Percentiles rank a stretch among this genome's conserved stretches.
Conservation (phyloP, 208 protist genomes). For the Leishmania braziliensis region DNA sequence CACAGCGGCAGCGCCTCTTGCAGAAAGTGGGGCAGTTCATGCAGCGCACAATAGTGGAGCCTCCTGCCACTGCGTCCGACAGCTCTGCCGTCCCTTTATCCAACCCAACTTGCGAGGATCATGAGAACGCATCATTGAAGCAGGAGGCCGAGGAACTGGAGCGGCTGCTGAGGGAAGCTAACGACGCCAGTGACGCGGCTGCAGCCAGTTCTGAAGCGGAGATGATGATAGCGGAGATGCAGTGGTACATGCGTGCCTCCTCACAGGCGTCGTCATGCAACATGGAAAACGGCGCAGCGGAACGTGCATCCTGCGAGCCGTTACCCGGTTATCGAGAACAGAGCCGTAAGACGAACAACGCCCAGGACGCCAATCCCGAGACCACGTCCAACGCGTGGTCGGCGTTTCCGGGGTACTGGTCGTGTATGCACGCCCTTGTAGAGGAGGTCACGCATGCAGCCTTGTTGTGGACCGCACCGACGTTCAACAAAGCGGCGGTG, state of each 20-base stretch:
- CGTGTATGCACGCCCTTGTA: conserved; percentile 21
- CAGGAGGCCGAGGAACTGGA: conserved; percentile 31
- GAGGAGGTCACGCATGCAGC: conserved; percentile 7
- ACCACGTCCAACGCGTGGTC: conserved; percentile 14
- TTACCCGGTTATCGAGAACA: not conserved
- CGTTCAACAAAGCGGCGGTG: conserved; percentile 36
- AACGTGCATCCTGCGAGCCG: not conserved
- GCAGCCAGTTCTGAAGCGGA: conserved; percentile 2
- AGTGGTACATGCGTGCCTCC: conserved; percentile 9
- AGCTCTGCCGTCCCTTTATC: not conserved
- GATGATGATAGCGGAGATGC: conserved; percentile 26
- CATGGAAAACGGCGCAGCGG: not conserved
- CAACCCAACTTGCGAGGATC: not conserved
- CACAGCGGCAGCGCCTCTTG: conserved; percentile 14
- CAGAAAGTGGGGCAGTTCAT: conserved; percentile 25
- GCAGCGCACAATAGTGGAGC: conserved; percentile 21
- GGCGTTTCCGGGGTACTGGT: conserved; percentile 32
- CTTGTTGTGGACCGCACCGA: conserved; percentile 43
- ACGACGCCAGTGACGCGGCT: conserved; percentile 5
- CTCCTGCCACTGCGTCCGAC: conserved; percentile 2
- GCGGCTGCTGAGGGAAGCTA: conserved; percentile 19
- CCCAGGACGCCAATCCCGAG: not conserved
- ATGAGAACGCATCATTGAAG: conserved; percentile 4
- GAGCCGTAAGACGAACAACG: not conserved
- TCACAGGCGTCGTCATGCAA: not conserved